Base-by-base conservation (phyloP, 331 rosid genomes). In the Cydonia oblonga region DNA sequence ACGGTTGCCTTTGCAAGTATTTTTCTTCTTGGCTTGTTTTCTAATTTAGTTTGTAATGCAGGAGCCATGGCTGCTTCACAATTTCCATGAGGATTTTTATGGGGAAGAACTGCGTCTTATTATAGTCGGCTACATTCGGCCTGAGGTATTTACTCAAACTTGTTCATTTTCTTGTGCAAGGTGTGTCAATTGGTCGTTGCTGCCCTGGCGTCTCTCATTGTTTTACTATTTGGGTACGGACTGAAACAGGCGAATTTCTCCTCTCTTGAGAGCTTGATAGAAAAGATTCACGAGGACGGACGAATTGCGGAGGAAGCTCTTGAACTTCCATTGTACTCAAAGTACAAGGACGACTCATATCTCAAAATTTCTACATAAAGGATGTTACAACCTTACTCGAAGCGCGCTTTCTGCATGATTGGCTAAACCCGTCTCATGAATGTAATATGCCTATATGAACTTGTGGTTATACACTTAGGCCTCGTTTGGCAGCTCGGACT, bases 11-110 rank as follows among this genome's bases (percentile, higher is more conserved):
- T 26, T 49, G 52, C 76, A 64, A 35, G 35, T 79, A 56, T 33
- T 58, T 28, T 46, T 29, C 32, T 44, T 59, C 46, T 40, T 40
- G 46, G 46, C 46, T 40, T 40, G 74, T 24, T 73, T 49, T 11
- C 14, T 20, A 69, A 35, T 63, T 70, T 42, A 49, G n/a, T 69
- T 53, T 76, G 35, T 20, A 24, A 76, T 77, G 53, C 80, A 95
- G 98, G 98, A 95, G 78, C 98, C 97, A 19, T 95, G 98, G 98
- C 20, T 91, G 87, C 98, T 95, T 81, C 93, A 95, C 68, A 72
- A 95, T 25, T 91, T 91, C 2, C 68, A 73, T 10, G 90, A 81
- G 58, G 96, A 95, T 82, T 95, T 95, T 86, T 95, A 95, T 46
- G 90, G 90, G 26, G 96, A 91, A 83, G 96, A 91, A 66, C 80